These are phyloP conservation scores for Vachellia pachyceras DNA, from an alignment of 306 rosid genomes.

Conservation along the genomic window DNA sequence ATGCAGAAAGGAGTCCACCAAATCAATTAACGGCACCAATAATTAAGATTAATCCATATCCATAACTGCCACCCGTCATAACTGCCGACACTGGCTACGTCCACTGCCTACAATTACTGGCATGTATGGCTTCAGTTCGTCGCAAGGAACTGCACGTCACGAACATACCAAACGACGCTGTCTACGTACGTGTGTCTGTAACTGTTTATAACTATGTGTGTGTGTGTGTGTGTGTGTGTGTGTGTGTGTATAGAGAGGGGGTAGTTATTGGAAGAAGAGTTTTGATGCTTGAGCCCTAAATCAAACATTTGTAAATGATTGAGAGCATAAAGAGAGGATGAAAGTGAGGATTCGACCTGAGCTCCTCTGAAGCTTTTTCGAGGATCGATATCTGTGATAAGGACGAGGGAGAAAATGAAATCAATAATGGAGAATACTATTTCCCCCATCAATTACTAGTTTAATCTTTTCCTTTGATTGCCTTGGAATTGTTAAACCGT, in stretches of 20 bases:
- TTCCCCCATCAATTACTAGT: background rate
- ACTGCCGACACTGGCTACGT: background rate
- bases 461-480: background rate
- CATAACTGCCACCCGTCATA: background rate
- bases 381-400: background rate
- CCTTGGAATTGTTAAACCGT: background rate
- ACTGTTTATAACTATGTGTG: no score
- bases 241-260: no score
- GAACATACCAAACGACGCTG: no score
- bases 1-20: background rate
- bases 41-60: background rate
- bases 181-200: no score
- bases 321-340: background rate
- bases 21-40: background rate
- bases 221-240: no score
- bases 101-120: background rate
- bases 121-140: background rate
- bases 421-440: background rate
- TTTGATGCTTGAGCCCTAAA: background rate
- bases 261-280: background rate
- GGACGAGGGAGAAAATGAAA: background rate
- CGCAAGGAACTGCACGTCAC: no score
- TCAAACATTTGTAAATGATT: background rate
- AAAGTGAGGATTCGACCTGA: background rate
- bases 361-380: background rate